Base-by-base conservation (phyloP, 257 asterid species). In the Solanum microdontum region DNA sequence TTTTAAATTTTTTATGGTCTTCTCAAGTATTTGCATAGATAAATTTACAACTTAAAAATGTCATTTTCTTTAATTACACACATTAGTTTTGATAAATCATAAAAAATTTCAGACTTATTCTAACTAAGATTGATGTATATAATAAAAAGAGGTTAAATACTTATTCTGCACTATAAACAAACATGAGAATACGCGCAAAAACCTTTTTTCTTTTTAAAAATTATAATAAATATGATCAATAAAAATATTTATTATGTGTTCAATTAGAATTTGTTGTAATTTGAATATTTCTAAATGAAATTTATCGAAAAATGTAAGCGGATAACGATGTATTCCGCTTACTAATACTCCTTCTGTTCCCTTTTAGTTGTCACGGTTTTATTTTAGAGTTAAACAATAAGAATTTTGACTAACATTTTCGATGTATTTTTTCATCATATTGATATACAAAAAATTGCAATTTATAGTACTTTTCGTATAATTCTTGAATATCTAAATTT, bases 311-410 rank as follows among this genome's bases (percentile, higher is more conserved):
- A 62, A 62, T 10, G 4, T 62, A n/a, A 62, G 30, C 0, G 7
- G 7, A 62, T 23, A 3, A 10, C 2, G 0, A 62, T 62, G 7
- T n/a, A 62, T 23, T 4, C 14, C 14, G 30, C 7, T 10, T 8
- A 30, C 26, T 72, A 15, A 8, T 32, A 32, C 0, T 45, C 8
- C 1, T 0, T 14, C 0, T 15, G 3, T 5, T 0, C 0, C 3
- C 3, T 48, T 48, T 48, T 48, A 48, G 60, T 48, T 48, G 60
- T 14, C 23, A 14, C 21, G 0, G 2, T 14, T 48, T 48, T 37
- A 32, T 37, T 14, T 48, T 15, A 2, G 21, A 48, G 60, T 48
- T 14, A 48, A 48, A 48, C 1, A 1, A 48, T 48, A 48, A 48
- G 21, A 48, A 48, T 0, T 48, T 48, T 48, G 40, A 48, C 1